Conservation (phyloP, 495 filamentous ascomycete species). For the Aspergillus hancockii region DNA sequence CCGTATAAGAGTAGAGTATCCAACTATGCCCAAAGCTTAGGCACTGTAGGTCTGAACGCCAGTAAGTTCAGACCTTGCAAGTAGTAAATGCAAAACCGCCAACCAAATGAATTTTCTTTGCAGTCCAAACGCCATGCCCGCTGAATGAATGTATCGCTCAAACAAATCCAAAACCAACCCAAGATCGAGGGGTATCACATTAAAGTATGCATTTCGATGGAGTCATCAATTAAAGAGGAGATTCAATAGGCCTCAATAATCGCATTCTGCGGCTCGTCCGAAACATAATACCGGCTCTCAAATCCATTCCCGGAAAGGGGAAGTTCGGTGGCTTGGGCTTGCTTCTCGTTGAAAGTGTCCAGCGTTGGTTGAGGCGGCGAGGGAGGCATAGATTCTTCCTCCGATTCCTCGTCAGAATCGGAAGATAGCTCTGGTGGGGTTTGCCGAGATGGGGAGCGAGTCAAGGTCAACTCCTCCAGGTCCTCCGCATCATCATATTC, state of each 20-base stretch:
- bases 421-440: constrained; percentile 79
- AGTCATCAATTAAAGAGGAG: constrained; percentile 21
- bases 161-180: constrained; percentile 7
- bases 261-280: constrained; percentile 44
- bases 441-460: constrained; percentile 70
- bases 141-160: constrained; percentile 6
- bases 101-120: constrained; percentile 7
- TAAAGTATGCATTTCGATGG: constrained; percentile 11
- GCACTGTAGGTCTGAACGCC: constrained; percentile 10
- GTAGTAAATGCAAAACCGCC: constrained; percentile 6
- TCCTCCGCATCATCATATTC: constrained; percentile 71
- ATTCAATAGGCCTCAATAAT: constrained; percentile 48
- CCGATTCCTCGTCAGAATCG: constrained; percentile 66
- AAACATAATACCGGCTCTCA: constrained; percentile 62
- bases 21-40: constrained; percentile 16
- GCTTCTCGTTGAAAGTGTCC: constrained; percentile 70
- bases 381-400: constrained; percentile 78
- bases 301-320: constrained; percentile 47
- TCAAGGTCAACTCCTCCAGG: constrained; percentile 66
- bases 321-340: constrained; percentile 54
- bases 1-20: constrained; percentile 14
- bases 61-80: constrained; percentile 10
- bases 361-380: constrained; percentile 72
- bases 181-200: constrained; percentile 19
- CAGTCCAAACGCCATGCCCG: constrained; percentile 15